Evolutionary conservation across 768 basidiomycete species (phyloP).

Genomic region (Lactifluus echinatus): DNA sequence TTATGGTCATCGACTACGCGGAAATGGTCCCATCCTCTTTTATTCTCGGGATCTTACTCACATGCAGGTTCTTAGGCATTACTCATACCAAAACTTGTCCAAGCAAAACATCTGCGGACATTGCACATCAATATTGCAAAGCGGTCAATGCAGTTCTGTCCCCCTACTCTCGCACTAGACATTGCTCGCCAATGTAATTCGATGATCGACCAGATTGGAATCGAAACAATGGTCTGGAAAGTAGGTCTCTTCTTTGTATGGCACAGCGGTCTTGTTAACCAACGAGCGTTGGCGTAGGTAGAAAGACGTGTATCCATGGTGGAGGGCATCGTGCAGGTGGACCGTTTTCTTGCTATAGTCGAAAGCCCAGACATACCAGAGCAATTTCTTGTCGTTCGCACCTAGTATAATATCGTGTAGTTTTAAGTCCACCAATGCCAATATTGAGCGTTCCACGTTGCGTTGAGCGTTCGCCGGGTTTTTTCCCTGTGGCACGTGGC

Average conservation of each 20-base stretch:
- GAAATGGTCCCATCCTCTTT: slow-evolving; percentile 35
- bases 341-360: neutral
- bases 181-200: slow-evolving; percentile 44
- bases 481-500: slow-evolving; percentile 11
- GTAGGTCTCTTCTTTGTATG: slow-evolving; percentile 30
- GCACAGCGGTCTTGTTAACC: no score
- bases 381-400: slow-evolving; percentile 1
- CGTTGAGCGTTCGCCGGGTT: no score
- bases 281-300: neutral
- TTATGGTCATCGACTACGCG: slow-evolving; percentile 44
- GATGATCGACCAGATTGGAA: slow-evolving; percentile 54
- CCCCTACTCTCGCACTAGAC: slow-evolving; percentile 23
- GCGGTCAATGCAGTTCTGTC: slow-evolving; percentile 15
- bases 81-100: slow-evolving; percentile 35
- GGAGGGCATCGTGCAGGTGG: neutral
- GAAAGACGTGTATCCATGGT: neutral
- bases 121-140: slow-evolving; percentile 51
- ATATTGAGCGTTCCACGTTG: no score
- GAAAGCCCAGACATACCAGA: slow-evolving; percentile 8
- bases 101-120: slow-evolving; percentile 40
- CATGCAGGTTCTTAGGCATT: slow-evolving; percentile 27
- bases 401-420: no score
- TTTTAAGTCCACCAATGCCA: no score
- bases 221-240: slow-evolving; percentile 63
- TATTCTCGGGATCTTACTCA: neutral